phyloP scores from a whole-genome alignment of 139 green algal species.

The Chlorella sp. region DNA sequence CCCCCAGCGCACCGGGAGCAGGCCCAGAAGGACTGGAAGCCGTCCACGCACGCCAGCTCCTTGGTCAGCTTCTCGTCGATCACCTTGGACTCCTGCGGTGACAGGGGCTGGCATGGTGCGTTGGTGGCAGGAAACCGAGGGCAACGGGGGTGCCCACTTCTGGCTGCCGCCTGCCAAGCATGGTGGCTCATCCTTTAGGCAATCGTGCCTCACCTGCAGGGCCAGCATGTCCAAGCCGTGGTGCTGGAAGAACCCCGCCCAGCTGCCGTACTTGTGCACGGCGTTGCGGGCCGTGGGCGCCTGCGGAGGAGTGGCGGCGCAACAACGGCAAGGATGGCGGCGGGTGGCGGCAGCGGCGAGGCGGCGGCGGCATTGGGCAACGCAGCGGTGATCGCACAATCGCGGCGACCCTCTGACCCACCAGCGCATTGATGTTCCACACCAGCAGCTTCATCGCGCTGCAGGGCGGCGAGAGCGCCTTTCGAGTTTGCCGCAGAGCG shows the following conservation, averaged over 20 bases:
- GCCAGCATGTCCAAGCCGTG: conserved; percentile 59
- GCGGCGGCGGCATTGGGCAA: no score
- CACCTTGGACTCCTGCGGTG: conserved; percentile 76
- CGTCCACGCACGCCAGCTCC: conserved; percentile 70
- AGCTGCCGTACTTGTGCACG: conserved; percentile 57
- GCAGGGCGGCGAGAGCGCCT: no score
- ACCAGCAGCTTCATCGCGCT: conserved; percentile 52
- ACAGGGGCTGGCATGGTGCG: background rate
- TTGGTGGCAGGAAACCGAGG: no score
- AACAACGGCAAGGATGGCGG: background rate
- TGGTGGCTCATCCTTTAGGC: no score
- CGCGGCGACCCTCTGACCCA: conserved; percentile 4
- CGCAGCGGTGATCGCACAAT: background rate
- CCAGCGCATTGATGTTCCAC: conserved; percentile 76
- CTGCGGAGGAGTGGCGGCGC: conserved; percentile 14
- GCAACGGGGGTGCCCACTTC: no score
- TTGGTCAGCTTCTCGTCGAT: conserved; percentile 67
- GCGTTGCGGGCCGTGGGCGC: conserved; percentile 63
- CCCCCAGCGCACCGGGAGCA: background rate
- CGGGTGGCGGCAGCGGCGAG: background rate
- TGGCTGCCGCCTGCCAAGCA: no score
- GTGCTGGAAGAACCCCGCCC: conserved; percentile 57
- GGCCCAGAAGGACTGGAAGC: conserved; percentile 62
- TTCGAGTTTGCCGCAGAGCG: no score
- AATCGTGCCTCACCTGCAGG: conserved; percentile 54